Base-by-base conservation (phyloP, 2,329 filamentous ascomycete genomes). In the Talaromyces sp. region DNA sequence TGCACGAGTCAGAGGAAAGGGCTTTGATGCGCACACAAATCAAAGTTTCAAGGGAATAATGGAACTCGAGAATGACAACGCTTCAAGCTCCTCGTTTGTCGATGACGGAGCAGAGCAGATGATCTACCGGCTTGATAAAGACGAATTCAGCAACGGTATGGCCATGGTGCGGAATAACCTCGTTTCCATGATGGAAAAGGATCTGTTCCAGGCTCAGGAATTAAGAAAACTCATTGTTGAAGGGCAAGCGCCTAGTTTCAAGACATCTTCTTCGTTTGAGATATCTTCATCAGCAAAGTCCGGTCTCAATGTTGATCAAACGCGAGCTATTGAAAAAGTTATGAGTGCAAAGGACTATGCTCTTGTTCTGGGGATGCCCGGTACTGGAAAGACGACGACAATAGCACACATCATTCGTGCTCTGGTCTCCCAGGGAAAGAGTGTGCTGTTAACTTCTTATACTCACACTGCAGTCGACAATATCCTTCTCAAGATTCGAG, bases 381-480 rank as follows among this genome's bases (percentile, higher is more conserved):
- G 94, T 8, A 99, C 94, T 0, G 94, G 94, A 61, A 99, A 99
- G 75, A 99, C 94, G 2, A 99, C 94, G 0, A 99, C 94, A 0
- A 97, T 99, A 69, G 92, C 93, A 5, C 92, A 97, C 72, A 97
- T 99, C 66, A 97, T 99, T 68, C 88, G 91, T 51, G 91, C 93
- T 0, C 81, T 99, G 31, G 88, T 94, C 5, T 86, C 88, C 0
- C 90, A 96, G 72, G 89, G 91, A 11, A 97, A 97, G 77, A 96
- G 90, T 59, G 92, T 99, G 14, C 80, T 99, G 7, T 79, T 99
- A 46, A 95, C 94, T 0, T 97, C 92, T 0, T 97, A 97, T 73
- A 99, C 94, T 0, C 94, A 99, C 71, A 96, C 92, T 0, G 94
- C 94, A 3, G 94, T 99, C 3, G 94, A 99, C 83, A 99, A 99